These are phyloP conservation scores for Tricladium varicosporioides DNA, from an alignment of 2,329 filamentous ascomycete genomes.

Conservation along the genomic window DNA sequence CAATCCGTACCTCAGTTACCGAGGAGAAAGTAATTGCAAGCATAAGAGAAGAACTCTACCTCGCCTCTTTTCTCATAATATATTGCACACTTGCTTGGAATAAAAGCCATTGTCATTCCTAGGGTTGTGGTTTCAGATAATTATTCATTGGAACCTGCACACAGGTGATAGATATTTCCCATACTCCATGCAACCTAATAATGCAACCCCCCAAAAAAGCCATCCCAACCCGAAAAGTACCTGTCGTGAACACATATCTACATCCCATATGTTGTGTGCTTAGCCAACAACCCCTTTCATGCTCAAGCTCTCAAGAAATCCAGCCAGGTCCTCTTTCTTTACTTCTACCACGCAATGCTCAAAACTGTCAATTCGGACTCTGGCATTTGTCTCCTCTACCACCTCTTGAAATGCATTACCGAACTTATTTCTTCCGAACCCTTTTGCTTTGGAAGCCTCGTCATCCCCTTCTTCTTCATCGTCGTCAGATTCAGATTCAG, in stretches of 20 bases:
- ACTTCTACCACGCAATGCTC: conserved; percentile 98
- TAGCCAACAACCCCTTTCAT: conserved; percentile 80
- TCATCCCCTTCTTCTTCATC: conserved; percentile 54
- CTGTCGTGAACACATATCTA: conserved; percentile 15
- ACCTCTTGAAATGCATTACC: conserved; percentile 96
- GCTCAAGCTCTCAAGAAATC: conserved; percentile 88
- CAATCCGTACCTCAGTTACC: no score
- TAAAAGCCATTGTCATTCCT: no score
- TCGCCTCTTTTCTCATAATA: no score
- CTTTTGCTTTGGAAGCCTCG: conserved; percentile 53
- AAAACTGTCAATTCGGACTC: conserved; percentile 92
- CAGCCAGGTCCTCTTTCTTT: conserved; percentile 88
- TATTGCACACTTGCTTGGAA: no score
- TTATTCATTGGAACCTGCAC: no score
- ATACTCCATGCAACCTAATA: conserved; percentile 6
- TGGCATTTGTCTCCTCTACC: conserved; percentile 82
- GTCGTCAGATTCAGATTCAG: conserved; percentile 45
- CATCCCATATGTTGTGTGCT: conserved; percentile 1
- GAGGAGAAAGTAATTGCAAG: no score
- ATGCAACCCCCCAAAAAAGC: neutral
- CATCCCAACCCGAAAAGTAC: conserved; percentile 4
- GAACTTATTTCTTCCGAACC: conserved; percentile 82
- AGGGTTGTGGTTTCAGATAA: no score
- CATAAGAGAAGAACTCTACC: no score
- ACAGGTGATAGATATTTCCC: neutral